Base-by-base conservation (phyloP, 2,329 filamentous ascomycete genomes). In the Aspergillus novofumigatus region DNA sequence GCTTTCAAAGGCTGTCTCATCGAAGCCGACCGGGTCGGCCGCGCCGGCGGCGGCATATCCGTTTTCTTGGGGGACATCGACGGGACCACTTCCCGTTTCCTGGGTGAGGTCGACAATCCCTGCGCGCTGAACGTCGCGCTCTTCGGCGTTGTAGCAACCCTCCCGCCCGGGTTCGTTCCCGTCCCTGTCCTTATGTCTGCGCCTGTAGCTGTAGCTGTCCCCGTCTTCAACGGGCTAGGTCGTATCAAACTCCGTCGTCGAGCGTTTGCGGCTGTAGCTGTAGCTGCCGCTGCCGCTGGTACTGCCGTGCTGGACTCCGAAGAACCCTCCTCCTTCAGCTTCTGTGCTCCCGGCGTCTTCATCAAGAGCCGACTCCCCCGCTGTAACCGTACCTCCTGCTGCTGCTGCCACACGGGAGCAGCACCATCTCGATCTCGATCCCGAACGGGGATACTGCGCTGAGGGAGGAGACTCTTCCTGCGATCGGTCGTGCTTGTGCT, bases 11-110 rank as follows among this genome's bases (percentile, higher is more conserved):
- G 69, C 54, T 76, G 74, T 59, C 70, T 65, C 44, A 77, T 53
- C 11, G 75, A 77, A 7, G 71, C 65, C 3, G 75, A 77, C 52
- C 74, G 67, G 21, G 59, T 58, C 21, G 71, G 67, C 21, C 73
- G 72, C 6, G 69, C 62, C 2, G 69, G 69, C 5, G 73, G 72
- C 35, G 62, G 66, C 69, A 74, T 72, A 20, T 68, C 64, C n/a
- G 66, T 64, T 55, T 70, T 72, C 54, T 67, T 68, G 10, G 67
- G 61, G 7, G 69, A 68, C 9, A 61, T 26, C 5, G 62, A 61
- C 45, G 59, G 7, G 5, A 3, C 54, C 35, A 49, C 59, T n/a
- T 53, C 51, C 28, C 57, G 51, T 25, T 66, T 71, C 26, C 64
- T 65, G 26, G 69, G 68, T 5, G 69, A 71, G 10, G 59, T 49